phyloP scores from a whole-genome alignment of 768 basidiomycete genomes.

The Lentinula boryana region DNA sequence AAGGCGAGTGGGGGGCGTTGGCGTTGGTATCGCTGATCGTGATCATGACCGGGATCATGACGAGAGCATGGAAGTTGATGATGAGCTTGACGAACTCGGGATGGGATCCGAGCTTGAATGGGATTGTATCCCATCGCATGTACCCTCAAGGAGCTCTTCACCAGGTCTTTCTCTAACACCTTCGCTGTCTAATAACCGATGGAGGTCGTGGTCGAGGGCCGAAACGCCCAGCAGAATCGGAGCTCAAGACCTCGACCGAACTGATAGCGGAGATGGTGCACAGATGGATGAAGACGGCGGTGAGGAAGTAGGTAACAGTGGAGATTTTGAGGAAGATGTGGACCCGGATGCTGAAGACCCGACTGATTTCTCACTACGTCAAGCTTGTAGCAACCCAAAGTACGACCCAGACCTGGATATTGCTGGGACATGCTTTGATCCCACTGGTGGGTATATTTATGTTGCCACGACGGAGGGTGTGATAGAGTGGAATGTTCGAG shows the following conservation, averaged over 20 bases:
- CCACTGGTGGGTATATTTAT: conserved; percentile 60
- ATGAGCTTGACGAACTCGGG: conserved; percentile 18
- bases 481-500: conserved; percentile 72
- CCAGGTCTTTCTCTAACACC: conserved; percentile 28
- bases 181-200: background rate
- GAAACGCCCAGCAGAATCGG: conserved; percentile 2
- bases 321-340: background rate
- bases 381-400: background rate
- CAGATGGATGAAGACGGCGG: conserved; percentile 4
- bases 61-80: conserved; percentile 37
- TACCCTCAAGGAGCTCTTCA: conserved; percentile 42
- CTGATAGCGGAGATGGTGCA: background rate
- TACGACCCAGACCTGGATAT: conserved; percentile 44
- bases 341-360: background rate
- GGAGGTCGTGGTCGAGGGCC: conserved; percentile 6
- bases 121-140: conserved; percentile 42
- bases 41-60: conserved; percentile 11
- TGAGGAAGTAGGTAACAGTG: conserved; percentile 7
- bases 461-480: conserved; percentile 51
- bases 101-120: conserved; percentile 34
- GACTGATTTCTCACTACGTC: background rate
- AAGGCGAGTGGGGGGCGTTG: conserved; percentile 16
- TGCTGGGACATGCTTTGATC: conserved; percentile 73
- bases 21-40: background rate
- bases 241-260: background rate